These are phyloP conservation scores for Penicillium sp. DNA, from an alignment of 2,329 filamentous ascomycete genomes.

Conservation along the genomic window DNA sequence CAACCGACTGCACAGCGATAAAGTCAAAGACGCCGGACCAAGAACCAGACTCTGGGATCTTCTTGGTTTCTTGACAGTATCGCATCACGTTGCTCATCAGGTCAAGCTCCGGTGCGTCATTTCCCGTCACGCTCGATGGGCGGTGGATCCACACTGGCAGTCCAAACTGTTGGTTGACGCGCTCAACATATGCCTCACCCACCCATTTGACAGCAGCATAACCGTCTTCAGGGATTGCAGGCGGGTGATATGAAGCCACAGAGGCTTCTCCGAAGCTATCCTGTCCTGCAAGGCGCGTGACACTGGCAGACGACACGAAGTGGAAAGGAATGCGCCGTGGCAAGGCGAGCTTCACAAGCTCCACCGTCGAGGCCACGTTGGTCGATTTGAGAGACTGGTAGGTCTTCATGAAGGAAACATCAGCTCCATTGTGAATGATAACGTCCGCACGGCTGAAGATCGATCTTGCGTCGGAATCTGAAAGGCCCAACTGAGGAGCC, in stretches of 20 bases:
- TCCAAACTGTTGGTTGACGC: constrained; percentile 8
- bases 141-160: constrained; percentile 32
- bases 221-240: constrained; percentile 29
- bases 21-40: constrained; percentile 22
- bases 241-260: constrained; percentile 19
- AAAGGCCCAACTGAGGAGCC: constrained; percentile 12
- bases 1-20: constrained; percentile 19
- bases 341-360: constrained; percentile 23
- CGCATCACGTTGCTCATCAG: constrained; percentile 22
- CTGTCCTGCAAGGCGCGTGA: constrained; percentile 12
- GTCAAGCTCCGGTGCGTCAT: constrained; percentile 18
- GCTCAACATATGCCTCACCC: constrained; percentile 37
- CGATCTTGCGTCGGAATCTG: constrained; percentile 6
- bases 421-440: constrained; percentile 26
- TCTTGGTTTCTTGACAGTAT: constrained; percentile 13
- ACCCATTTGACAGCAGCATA: constrained; percentile 42
- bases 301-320: constrained; percentile 28
- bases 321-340: constrained; percentile 26
- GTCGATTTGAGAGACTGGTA: constrained; percentile 26
- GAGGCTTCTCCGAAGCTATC: constrained; percentile 16
- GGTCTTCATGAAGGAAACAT: constrained; percentile 29
- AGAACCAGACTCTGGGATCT: constrained; percentile 12
- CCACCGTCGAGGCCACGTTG: constrained; percentile 27
- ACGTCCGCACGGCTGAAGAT: constrained; percentile 21
- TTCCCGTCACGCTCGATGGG: constrained; percentile 21